Evolutionary conservation across 164 flowering plant genomes (phyloP), one percentile per base, ranked within the genome.

Genomic region (Nymphaea colorata): DNA sequence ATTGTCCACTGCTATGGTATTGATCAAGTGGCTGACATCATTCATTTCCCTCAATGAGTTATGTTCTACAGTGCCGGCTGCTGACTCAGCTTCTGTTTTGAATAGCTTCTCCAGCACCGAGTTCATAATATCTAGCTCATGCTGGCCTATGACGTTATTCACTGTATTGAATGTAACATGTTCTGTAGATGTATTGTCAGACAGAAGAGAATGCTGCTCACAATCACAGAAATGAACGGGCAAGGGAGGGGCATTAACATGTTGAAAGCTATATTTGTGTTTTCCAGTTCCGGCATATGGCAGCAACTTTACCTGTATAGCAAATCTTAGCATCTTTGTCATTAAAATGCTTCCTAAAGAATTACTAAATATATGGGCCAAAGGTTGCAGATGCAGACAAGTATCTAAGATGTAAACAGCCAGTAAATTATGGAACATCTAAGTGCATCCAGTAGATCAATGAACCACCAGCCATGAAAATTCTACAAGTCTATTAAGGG

Each of bases 201-300:
- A 51, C 70, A 80, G 67, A 60, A 42, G 70, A 79, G 70, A 75
- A 72, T 94, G 98, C 73, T 86, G 88, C 67, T 90, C 93, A 77
- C 98, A 94, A 69, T 88, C 98, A 70, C 98, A 94, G 74, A 88
- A 91, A 76, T 89, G 79, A 57, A 69, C 62, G 6, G 98, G 98
- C 10, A 86, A 76, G 43, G 89, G 62, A 74, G 90, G 96, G 64
- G 77, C 82, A 66, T 82, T 80, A 61, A 87, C 71, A 15, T 88
- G 90, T 55, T 82, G 94, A 75, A 94, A 94, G 75, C 96, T 91
- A 82, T 91, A 94, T 70, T 89, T 91, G 82, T 94, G 98, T 75
- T 89, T 94, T 68, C 98, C 97, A 17, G 87, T 81, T 71, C 98
- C 98, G 69, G 73, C 72, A 42, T 78, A 78, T 51, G 95, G 95